Base-by-base conservation (phyloP, 257 asterid genomes). In the Galeopsis tetrahit region DNA sequence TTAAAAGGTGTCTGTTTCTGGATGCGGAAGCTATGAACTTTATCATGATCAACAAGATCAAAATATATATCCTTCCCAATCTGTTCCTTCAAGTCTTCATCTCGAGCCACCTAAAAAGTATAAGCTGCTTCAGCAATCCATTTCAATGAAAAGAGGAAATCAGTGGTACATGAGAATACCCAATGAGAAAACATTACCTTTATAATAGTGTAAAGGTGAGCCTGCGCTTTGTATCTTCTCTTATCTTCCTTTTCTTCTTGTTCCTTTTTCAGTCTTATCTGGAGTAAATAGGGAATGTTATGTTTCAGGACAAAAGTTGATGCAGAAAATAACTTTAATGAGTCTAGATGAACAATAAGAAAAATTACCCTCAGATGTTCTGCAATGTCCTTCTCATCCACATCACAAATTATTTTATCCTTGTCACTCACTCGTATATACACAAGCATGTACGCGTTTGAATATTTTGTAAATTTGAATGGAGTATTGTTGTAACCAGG, bases 211-310 rank as follows among this genome's bases (percentile, higher is more conserved):
- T 84, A 94, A 64, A 89, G 97, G 80, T 94, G 97, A 48, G 97
- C 97, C 78, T 91, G 93, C 2, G 96, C 96, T 84, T 94, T 91
- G 83, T 91, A 91, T 82, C 85, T 87, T 85, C 90, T 87, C 87
- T 90, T 88, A 82, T 91, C 98, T 85, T 94, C 98, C 85, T 94
- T 94, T 75, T 88, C 97, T 84, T 89, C 99, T 83, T 89, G 99
- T 75, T 90, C 99, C 84, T 90, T 91, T 89, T 91, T 91, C 90
- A 94, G 82, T 66, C 99, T 83, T 84, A 85, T 81, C 99, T 94
- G 90, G 66, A 81, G 76, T 63, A 63, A 43, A 75, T 66, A 67
- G 70, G 58, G 55, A 42, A 38, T 66, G 69, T 33, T 34, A 69
- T 36, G 74, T 68, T 77, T 44, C 52, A 66, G 59, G 58, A 57